These are phyloP conservation scores for Parathielavia appendiculata DNA, from an alignment of 495 filamentous ascomycete genomes.

Conservation along the genomic window DNA sequence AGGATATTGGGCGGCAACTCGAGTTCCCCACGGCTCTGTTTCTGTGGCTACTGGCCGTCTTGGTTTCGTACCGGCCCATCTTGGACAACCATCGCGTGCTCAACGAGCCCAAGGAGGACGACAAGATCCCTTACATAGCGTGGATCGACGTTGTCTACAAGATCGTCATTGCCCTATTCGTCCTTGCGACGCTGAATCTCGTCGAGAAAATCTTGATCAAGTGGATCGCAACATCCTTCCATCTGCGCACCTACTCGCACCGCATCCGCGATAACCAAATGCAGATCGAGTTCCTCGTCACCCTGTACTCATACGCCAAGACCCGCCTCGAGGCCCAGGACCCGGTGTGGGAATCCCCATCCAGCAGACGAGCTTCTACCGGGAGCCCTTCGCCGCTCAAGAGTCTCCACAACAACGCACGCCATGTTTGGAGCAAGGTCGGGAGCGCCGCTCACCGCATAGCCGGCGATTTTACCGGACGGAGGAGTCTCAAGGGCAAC, in stretches of 20 bases:
- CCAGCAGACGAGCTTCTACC: constrained; percentile 32
- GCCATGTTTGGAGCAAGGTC: constrained; percentile 68
- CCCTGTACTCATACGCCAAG: constrained; percentile 82
- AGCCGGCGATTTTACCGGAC: constrained; percentile 92
- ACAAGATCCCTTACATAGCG: constrained; percentile 43
- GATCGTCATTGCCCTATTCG: constrained; percentile 77
- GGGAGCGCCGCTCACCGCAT: constrained; percentile 85
- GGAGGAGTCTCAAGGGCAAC: constrained; percentile 62
- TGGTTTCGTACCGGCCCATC: constrained; percentile 65
- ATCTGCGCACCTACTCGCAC: constrained; percentile 84
- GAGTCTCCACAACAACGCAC: constrained; percentile 63
- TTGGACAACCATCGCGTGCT: constrained; percentile 67
- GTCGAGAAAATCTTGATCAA: constrained; percentile 93
- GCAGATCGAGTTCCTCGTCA: constrained; percentile 27
- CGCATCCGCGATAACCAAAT: constrained; percentile 92
- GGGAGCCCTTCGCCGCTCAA: constrained; percentile 70
- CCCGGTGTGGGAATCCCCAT: constrained; percentile 47
- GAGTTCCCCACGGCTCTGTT: constrained; percentile 85
- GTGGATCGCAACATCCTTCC: constrained; percentile 89
- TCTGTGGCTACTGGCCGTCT: constrained; percentile 85
- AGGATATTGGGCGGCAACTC: constrained; percentile 77
- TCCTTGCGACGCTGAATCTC: constrained; percentile 74
- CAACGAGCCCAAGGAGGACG: constrained; percentile 37
- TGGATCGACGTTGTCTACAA: constrained; percentile 85
- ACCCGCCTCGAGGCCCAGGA: constrained; percentile 65